Base-by-base conservation (phyloP, 257 asterid species). In the Nyctanthes arbortristis region DNA sequence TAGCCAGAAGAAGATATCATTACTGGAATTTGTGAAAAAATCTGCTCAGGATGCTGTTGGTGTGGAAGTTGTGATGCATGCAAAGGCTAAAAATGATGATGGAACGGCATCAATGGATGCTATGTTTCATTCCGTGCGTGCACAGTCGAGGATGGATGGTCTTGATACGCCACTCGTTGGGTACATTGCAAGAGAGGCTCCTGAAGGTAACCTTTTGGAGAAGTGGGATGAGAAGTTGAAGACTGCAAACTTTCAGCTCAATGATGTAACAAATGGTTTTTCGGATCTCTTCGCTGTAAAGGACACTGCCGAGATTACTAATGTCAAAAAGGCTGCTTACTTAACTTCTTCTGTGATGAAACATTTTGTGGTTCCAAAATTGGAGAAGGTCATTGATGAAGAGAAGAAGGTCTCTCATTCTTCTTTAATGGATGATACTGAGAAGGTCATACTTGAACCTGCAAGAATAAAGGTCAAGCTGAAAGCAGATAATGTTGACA, bases 401-500 rank as follows among this genome's bases (percentile, higher is more conserved):
- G 97, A 87, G 84, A 87, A 80, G 73, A 84, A 85, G 71, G 91
- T 87, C 32, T 73, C 87, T 0, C 97, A 91, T 74, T 74, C 91
- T 24, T 65, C 81, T 2, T 67, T 91, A 31, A 87, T 81, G 97
- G 90, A 85, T 22, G 89, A 84, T 40, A 89, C 97, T 1, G 96
- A 89, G 77, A 87, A 81, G 74, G 93, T 85, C 24, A 84, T 91
- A 66, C 68, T 77, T 49, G 89, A 91, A 36, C 97, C 95, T 22
- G 71, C 61, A 16, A 87, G 74, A 83, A 80, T 91, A 61, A 82
- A 84, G 32, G 89, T 87, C 58, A 87, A 87, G 68, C 80, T 89
- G 73, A 87, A 81, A 73, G 84, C 96, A 62, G 96, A 91, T 27
- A 91, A 87, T 67, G 86, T 87, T 3, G 96, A 87, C 78, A 89